Base-by-base conservation (phyloP, 129 eudicot genomes). In the Escallonia rubra region DNA sequence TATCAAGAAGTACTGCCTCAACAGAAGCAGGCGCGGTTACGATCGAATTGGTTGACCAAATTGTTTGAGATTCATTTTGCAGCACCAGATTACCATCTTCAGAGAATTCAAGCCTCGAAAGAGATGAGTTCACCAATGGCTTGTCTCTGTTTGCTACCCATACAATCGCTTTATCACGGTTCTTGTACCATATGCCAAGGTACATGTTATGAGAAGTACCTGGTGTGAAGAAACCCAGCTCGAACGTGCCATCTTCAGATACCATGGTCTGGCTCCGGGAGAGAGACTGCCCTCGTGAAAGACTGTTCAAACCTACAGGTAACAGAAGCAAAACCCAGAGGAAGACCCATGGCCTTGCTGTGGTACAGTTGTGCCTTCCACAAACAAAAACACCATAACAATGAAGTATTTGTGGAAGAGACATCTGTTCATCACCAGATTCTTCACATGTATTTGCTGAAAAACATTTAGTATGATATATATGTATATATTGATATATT, bases 131-230 rank as follows among this genome's bases (percentile, higher is more conserved):
- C 1, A 46, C 42, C 10, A 80, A 15, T 14, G 78, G 85, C 0
- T 38, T 8, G 15, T 76, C 74, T 43, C 85, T 66, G 46, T 80
- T 80, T 8, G 81, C 81, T n/a, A 80, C 68, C 85, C 85, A 80
- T 9, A 80, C 74, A n/a, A 73, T 23, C 4, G 10, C 46, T 6
- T 59, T 48, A 3, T 52, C 54, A 5, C 56, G 11, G 15, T 64
- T 45, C 42, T 49, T 47, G 72, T 80, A 80, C 81, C 75, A 80
- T 56, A 80, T 62, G 62, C 78, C 78, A 2, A 80, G 12, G 48
- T 80, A 76, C 71, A 52, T 52, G 50, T 66, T 65, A 4, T 63
- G 46, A 8, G 67, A 61, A 14, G 69, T 76, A 42, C 60, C 61
- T 50, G 66, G 42, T 43, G 41, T 1, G 64, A 69, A 79, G 73